Evolutionary conservation across 441 rosid species (phyloP).

Genomic region (Kokia cookei): DNA sequence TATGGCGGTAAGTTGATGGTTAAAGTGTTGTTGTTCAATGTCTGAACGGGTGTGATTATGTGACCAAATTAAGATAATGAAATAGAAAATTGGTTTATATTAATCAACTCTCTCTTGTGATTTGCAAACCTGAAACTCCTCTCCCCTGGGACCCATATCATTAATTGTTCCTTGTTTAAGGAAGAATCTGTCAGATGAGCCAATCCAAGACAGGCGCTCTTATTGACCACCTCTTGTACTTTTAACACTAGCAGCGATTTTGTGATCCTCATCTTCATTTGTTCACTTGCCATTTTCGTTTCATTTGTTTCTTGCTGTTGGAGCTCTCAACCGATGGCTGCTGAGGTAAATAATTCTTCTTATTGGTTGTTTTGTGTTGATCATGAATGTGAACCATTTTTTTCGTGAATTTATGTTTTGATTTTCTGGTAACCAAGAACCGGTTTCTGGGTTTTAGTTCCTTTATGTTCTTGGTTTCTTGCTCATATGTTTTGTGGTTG

Average conservation of each 20-base stretch:
- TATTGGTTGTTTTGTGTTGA: neutral
- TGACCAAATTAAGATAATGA: neutral
- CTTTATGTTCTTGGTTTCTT: neutral
- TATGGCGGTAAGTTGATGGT: neutral
- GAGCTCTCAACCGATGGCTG: slow-evolving; percentile 21
- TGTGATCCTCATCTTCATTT: neutral
- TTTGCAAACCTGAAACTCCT: slow-evolving; percentile 8
- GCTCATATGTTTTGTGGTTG: neutral
- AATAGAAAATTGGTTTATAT: neutral
- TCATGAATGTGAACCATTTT: neutral
- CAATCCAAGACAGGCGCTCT: neutral
- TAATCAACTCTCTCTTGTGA: slow-evolving; percentile 3
- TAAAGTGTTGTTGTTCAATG: neutral
- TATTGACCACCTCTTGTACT: slow-evolving; percentile 1
- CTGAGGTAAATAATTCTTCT: slow-evolving; percentile 22
- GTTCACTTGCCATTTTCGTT: neutral
- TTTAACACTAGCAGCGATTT: neutral
- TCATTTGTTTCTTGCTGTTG: neutral
- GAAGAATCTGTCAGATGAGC: neutral
- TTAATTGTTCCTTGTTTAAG: slow-evolving; percentile 14
- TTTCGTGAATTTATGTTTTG: neutral
- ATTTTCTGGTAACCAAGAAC: neutral
- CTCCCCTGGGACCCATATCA: slow-evolving; percentile 25
- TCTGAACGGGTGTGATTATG: slow-evolving; percentile 9
- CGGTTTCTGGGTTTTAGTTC: neutral